These are phyloP conservation scores for Cymbopogon citratus DNA, from an alignment of 176 grass and related monocot species.

Conservation along the genomic window DNA sequence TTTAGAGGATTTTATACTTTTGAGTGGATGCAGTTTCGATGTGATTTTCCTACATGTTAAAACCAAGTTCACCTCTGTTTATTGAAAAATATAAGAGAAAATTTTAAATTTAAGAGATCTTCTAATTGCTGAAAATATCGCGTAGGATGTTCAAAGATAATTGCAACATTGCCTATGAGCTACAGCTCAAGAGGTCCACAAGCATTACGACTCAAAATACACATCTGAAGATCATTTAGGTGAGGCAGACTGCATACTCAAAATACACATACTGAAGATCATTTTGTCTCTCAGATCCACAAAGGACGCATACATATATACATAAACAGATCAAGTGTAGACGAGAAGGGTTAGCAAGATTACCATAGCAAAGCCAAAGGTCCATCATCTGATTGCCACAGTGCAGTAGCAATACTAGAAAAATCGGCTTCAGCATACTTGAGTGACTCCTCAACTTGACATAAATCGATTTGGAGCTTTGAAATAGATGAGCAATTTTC, in stretches of 20 bases:
- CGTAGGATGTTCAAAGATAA: neutral
- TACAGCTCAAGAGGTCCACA: neutral
- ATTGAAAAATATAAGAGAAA: neutral
- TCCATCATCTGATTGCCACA: constrained; percentile 8
- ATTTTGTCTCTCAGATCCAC: neutral
- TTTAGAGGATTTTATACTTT: constrained; percentile 12
- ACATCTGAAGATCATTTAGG: neutral
- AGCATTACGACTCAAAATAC: neutral
- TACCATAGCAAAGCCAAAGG: neutral
- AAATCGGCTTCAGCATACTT: constrained; percentile 6
- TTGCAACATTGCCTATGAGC: neutral
- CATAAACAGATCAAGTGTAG: neutral
- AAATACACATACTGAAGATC: neutral
- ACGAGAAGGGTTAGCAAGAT: neutral
- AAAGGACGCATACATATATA: neutral
- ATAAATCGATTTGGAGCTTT: constrained; percentile 14
- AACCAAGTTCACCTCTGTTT: neutral
- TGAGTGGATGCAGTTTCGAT: neutral
- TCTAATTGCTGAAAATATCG: neutral
- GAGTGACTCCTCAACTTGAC: constrained; percentile 6
- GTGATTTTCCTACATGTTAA: neutral
- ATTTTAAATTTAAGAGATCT: neutral
- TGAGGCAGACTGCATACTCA: neutral
- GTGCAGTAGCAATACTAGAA: neutral
- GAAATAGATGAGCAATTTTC: neutral